Evolutionary conservation across 208 protist genomes (phyloP).

Genomic region (Trypanosoma boissoni): DNA sequence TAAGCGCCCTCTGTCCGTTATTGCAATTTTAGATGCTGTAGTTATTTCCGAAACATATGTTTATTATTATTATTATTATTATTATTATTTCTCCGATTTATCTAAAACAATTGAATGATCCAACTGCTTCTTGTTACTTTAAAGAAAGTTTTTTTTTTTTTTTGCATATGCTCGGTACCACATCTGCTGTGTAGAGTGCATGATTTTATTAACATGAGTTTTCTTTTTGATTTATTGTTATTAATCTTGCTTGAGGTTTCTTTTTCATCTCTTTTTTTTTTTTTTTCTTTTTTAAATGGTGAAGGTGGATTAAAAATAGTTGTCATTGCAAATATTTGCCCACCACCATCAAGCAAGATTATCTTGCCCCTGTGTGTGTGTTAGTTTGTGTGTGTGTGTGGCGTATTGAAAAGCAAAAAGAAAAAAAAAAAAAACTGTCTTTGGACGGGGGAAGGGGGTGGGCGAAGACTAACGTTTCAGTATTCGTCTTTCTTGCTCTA

Average conservation of each 20-base stretch:
- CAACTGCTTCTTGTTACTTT: too few relatives aligned
- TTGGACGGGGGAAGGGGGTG: neutral
- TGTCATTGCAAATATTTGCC: too few relatives aligned
- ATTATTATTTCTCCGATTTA: conserved; percentile 3
- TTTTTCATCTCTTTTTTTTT: conserved; percentile 13
- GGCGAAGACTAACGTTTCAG: neutral
- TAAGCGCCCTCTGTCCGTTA: too few relatives aligned
- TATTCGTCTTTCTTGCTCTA: too few relatives aligned
- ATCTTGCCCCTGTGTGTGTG: too few relatives aligned
- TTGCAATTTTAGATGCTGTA: conserved; percentile 9
- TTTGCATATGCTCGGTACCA: too few relatives aligned
- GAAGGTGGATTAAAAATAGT: too few relatives aligned
- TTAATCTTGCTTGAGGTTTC: too few relatives aligned
- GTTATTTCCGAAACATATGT: neutral
- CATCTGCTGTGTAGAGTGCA: too few relatives aligned
- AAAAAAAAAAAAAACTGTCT: neutral
- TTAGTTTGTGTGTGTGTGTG: too few relatives aligned
- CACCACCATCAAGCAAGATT: too few relatives aligned
- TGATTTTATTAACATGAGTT: conserved; percentile 4
- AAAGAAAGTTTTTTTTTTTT: neutral
- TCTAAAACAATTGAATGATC: neutral
- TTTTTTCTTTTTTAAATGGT: conserved; percentile 12
- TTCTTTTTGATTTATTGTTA: too few relatives aligned
- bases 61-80: neutral
- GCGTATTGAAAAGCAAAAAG: conserved; percentile 3